These are phyloP conservation scores for Russula sp. DNA, from an alignment of 768 basidiomycete species.

Conservation along the genomic window DNA sequence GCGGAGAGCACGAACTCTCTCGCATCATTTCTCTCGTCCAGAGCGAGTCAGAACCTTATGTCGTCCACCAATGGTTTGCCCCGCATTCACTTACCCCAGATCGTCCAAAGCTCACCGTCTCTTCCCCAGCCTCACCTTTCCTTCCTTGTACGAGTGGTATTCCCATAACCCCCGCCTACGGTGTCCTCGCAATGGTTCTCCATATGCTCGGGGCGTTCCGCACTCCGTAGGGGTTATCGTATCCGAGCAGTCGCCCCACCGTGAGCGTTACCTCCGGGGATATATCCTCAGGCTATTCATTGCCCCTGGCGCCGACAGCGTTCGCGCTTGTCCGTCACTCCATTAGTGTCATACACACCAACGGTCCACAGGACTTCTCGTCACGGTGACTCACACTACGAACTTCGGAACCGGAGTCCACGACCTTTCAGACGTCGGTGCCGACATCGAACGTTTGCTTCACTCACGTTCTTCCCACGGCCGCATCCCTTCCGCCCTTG, in stretches of 20 bases:
- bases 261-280: constrained; percentile 69
- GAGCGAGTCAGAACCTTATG: constrained; percentile 92
- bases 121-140: constrained; percentile 71
- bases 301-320: background rate
- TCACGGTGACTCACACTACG: background rate
- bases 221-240: constrained; percentile 86
- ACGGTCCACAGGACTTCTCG: constrained; percentile 64
- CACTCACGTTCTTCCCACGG: background rate
- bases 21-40: constrained; percentile 85
- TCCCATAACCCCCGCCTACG: background rate
- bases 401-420: background rate
- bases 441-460: background rate
- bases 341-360: constrained; percentile 74
- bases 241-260: constrained; percentile 93
- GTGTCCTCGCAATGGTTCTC: background rate
- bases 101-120: constrained; percentile 29
- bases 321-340: constrained; percentile 71
- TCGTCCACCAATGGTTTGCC: constrained; percentile 87
- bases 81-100: background rate
- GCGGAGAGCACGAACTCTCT: constrained; percentile 70
- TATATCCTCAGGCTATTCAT: constrained; percentile 43
- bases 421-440: background rate
- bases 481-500: background rate
- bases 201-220: constrained; percentile 7
- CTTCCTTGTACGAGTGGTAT: constrained; percentile 50